Base-by-base conservation (phyloP, 345 rosid species). In the Stellera chamaejasme region DNA sequence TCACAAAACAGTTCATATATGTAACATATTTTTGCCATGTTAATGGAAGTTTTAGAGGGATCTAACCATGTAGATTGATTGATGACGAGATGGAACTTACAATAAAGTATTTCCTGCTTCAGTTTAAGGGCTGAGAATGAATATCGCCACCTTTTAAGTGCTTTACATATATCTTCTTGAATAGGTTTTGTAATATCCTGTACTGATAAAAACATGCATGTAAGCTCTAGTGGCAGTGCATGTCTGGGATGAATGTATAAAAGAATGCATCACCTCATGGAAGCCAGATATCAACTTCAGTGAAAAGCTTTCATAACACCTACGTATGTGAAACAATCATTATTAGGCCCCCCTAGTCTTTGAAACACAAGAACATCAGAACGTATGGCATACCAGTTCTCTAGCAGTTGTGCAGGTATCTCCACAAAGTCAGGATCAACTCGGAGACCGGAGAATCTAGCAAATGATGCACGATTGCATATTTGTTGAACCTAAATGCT, bases 251-350 rank as follows among this genome's bases (percentile, higher is more conserved):
- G 27, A 11, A 27, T 50, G 51, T 58, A 14, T 25, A 43, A 48
- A 54, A 27, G 8, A 65, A 65, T 16, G 58, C 10, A 27, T 80
- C 75, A 88, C 98, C 96, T 86, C 85, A 75, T 86, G 82, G 71
- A 84, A 88, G 62, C 96, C 98, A 57, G 98, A 92, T 70, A 92
- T 82, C 79, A 92, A 66, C 87, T 81, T 88, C 76, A 92, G 69
- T 6, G 89, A 73, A 66, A 81, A 79, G 88, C 78, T 86, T 74
- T 88, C 96, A 43, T 84, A 88, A 59, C 96, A 92, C 98, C 98
- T 92, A 72, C 48, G 75, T 54, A 59, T 58, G 45, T 65, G 69
- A 27, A 58, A 56, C 55, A n/a, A 71, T 45, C 28, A 52, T 47
- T 25, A 10, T 39, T 67, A 54, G 63, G 66, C 23, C 11, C 15